A percentile compares a stretch with the other conserved stretches of the same genome.
These are phyloP conservation scores for Dysphania ambrosioides DNA, from an alignment of 148 eudicot genomes.

Conservation along the genomic window DNA sequence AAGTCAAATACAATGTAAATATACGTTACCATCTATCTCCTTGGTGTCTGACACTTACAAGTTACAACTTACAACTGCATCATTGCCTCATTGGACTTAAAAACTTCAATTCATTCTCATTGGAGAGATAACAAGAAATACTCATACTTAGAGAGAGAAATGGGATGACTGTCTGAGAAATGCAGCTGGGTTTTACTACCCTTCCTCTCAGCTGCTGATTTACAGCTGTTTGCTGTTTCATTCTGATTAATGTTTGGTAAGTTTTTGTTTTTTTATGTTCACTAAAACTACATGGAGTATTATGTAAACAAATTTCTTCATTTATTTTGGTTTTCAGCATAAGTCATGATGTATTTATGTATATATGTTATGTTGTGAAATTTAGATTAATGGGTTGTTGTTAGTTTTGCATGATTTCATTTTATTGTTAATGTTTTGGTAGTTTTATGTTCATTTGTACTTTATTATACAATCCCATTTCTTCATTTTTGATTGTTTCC, in stretches of 20 bases:
- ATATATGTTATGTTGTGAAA: not conserved
- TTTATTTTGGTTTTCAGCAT: constrained; percentile 1
- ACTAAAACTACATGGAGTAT: not conserved
- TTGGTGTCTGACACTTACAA: constrained; percentile 15
- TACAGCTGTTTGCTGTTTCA: not conserved
- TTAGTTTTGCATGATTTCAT: not conserved
- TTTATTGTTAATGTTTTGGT: too few species aligned
- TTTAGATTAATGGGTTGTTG: not conserved
- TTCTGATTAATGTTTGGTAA: not conserved
- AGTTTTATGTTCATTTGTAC: too few species aligned
- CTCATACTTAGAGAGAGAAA: not conserved
- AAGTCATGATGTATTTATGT: not conserved
- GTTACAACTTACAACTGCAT: too few species aligned
- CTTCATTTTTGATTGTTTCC: too few species aligned
- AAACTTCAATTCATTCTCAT: constrained; percentile 9
- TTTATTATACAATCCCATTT: too few species aligned
- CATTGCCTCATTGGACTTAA: constrained; percentile 22
- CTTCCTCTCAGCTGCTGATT: constrained; percentile 33
- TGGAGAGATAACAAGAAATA: not conserved
- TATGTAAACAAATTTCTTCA: not conserved
- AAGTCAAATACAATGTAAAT: not conserved
- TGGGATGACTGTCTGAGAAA: constrained; percentile 31
- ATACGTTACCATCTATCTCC: not conserved
- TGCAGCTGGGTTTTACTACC: constrained; percentile 26
- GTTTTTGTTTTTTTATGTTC: not conserved